Evolutionary conservation across 345 rosid genomes (phyloP).

Genomic region (Hibiscus syriacus): DNA sequence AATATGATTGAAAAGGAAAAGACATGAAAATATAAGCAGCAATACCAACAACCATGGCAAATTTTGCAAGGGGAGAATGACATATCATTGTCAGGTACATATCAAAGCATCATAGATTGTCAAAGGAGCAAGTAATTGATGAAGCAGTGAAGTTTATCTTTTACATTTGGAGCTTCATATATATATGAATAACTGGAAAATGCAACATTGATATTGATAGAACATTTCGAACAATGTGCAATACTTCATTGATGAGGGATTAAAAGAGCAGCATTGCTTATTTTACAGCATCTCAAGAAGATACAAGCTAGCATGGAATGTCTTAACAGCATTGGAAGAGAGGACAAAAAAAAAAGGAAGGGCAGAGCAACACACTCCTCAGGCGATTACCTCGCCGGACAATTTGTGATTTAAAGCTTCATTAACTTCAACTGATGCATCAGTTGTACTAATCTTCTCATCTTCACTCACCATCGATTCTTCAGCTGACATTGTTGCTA

Average conservation of each 20-base stretch:
- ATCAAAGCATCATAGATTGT: neutral
- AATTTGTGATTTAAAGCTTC: constrained; percentile 21
- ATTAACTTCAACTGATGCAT: constrained; percentile 25
- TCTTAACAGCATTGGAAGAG: constrained; percentile 1
- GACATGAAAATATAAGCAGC: neutral
- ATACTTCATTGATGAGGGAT: constrained; percentile 1
- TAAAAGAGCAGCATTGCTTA: no score
- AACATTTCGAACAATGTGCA: neutral
- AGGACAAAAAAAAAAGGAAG: neutral
- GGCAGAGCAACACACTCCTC: constrained; percentile 23
- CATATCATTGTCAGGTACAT: neutral
- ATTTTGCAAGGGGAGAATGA: neutral
- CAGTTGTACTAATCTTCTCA: constrained; percentile 2
- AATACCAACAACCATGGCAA: neutral
- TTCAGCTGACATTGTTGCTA: constrained; percentile 20
- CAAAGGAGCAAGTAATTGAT: neutral
- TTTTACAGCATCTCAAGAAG: no score
- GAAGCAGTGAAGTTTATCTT: neutral
- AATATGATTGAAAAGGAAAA: neutral
- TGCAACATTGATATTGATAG: no score
- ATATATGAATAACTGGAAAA: neutral
- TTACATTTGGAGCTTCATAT: neutral
- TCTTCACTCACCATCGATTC: constrained; percentile 11
- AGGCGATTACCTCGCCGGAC: constrained; percentile 55
- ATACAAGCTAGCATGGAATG: constrained; percentile 13